Evolutionary conservation across 2,329 filamentous ascomycete species (phyloP).

Genomic region (Fusarium penzigii): DNA sequence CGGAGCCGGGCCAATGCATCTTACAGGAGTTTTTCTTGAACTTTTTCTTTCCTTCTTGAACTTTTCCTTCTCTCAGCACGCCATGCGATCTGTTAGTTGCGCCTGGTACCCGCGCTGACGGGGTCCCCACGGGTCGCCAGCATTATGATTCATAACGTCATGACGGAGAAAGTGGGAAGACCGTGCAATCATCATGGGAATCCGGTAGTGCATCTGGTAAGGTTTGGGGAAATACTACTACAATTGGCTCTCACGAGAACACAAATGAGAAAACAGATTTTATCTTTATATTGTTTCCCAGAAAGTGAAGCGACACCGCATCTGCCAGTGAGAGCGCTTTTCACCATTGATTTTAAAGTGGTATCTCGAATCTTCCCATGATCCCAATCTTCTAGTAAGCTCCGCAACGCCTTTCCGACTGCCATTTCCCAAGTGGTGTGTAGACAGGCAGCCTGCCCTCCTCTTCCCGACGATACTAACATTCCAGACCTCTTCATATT

Average conservation of each 20-base stretch:
- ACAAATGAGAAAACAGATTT: too few species aligned
- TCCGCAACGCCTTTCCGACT: conserved; percentile 22
- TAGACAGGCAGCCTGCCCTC: conserved; percentile 2
- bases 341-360: conserved; percentile 20
- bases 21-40: conserved; percentile 23
- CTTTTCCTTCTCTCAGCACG: conserved; percentile 34
- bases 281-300: too few species aligned
- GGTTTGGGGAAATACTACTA: conserved; percentile 11
- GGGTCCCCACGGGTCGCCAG: too few species aligned
- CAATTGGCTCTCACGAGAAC: conserved; percentile 33
- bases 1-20: conserved; percentile 19
- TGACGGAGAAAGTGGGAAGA: conserved; percentile 1
- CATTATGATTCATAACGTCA: background rate
- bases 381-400: conserved; percentile 12
- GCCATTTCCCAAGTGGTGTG: background rate
- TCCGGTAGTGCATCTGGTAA: conserved; percentile 14
- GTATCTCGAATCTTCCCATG: conserved; percentile 26
- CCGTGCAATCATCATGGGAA: conserved; percentile 17
- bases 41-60: background rate
- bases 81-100: background rate
- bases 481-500: conserved; percentile 13
- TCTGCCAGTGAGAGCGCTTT: background rate
- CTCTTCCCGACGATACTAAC: background rate
- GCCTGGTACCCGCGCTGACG: background rate
- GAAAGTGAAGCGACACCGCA: too few species aligned